Percentiles rank a stretch among this genome's conserved stretches.
These are phyloP conservation scores for Backusella circina DNA, from an alignment of 192 early-diverging fungal species.

Conservation along the genomic window DNA sequence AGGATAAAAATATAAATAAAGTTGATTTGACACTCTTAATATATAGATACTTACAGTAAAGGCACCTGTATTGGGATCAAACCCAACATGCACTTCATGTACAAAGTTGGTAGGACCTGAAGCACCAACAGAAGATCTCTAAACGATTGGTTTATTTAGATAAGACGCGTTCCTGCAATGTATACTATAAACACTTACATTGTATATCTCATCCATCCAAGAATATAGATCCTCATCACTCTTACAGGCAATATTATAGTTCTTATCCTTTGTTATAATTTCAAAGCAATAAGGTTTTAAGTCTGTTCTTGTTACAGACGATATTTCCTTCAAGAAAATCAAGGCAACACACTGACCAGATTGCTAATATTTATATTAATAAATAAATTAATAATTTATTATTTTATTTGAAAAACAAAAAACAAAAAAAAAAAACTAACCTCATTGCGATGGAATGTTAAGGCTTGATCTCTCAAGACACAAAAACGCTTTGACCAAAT, in stretches of 20 bases:
- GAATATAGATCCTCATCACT: constrained; percentile 96
- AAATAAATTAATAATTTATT: constrained; percentile 18
- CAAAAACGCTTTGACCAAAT: constrained; percentile 96
- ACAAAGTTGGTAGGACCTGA: constrained; percentile 85
- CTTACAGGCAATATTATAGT: constrained; percentile 88
- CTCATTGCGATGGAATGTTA: constrained; percentile 94
- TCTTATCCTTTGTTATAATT: constrained; percentile 89
- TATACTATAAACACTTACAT: constrained; percentile 39
- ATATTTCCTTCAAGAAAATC: constrained; percentile 92
- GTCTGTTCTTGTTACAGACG: constrained; percentile 81
- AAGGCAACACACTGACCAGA: constrained; percentile 85
- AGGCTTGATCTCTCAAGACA: constrained; percentile 82
- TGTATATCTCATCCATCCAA: constrained; percentile 99
- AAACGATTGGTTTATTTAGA: background rate
- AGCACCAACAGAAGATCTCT: constrained; percentile 77
- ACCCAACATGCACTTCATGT: constrained; percentile 78
- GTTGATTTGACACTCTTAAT: background rate
- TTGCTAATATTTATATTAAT: constrained; percentile 43
- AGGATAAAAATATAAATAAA: background rate
- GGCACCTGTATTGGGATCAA: constrained; percentile 57
- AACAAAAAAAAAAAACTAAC: too few species aligned
- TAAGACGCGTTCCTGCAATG: background rate
- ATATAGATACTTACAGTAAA: constrained; percentile 46
- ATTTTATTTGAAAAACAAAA: too few species aligned
- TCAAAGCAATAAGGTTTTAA: constrained; percentile 94